A percentile compares a stretch with the other conserved stretches of the same genome.
phyloP scores from a whole-genome alignment of 148 eudicot species.

The Fagopyrum homotropicum region DNA sequence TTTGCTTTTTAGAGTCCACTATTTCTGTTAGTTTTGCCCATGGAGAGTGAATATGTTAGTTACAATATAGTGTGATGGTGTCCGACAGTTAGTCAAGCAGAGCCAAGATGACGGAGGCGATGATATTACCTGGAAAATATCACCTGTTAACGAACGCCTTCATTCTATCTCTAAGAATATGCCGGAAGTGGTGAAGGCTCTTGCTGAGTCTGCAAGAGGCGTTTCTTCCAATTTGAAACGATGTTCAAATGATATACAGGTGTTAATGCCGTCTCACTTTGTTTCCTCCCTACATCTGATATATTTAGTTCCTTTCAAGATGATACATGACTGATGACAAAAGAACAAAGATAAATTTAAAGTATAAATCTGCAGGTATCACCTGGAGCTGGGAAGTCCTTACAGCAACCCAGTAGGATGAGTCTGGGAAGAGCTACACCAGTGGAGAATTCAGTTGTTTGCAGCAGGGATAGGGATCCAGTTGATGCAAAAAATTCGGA shows the following conservation, averaged over 20 bases:
- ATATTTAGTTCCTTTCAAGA: not conserved
- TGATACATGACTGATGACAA: not conserved
- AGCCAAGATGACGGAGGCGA: conserved; percentile 95
- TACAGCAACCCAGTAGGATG: conserved; percentile 23
- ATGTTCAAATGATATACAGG: conserved; percentile 38
- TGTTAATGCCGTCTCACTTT: conserved; percentile 2
- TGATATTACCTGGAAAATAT: conserved; percentile 86
- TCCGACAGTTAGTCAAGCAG: conserved; percentile 63
- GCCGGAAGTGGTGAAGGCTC: conserved; percentile 53
- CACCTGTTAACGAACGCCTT: conserved; percentile 83
- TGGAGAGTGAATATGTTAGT: not conserved
- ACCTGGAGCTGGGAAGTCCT: conserved; percentile 21
- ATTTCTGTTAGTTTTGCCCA: not conserved
- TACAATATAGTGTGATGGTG: conserved; percentile 14
- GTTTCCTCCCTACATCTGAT: not conserved
- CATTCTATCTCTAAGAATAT: conserved; percentile 59
- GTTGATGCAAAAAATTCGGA: conserved; percentile 22
- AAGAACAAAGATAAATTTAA: not conserved
- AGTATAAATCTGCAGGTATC: not conserved
- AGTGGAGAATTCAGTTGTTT: conserved; percentile 15
- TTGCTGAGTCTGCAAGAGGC: conserved; percentile 73
- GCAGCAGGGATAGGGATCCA: conserved; percentile 22
- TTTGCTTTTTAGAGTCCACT: not conserved
- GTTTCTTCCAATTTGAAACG: conserved; percentile 46
- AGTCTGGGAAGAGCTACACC: conserved; percentile 24